Evolutionary conservation across 2,329 filamentous ascomycete genomes (phyloP), one percentile per base, ranked within the genome.

Genomic region (Pseudocercospora musae): DNA sequence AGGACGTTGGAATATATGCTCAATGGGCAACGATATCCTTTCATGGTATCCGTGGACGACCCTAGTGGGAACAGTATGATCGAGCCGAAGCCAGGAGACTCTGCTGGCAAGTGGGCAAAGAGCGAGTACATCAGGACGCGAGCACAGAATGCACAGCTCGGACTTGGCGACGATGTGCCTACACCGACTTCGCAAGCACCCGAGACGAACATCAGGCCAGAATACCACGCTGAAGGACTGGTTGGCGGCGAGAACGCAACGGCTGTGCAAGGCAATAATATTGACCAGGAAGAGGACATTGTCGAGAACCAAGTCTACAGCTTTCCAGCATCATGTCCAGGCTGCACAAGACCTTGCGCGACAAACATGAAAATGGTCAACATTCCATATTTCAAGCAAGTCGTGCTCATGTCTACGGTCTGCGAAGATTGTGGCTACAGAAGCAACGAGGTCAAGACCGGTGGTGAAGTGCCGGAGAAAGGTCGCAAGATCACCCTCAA

Each of bases 321-420:
- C 62, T 95, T 99, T 79, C 94, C 94, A 2, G 89, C 93, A 6
- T 90, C 87, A 62, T 99, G 95, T 77, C 95, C 95, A 0, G 94
- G 91, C 65, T 99, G 95, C 81, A 88, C 88, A 73, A 90, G 90
- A 77, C 80, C 87, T 4, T 97, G 93, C 78, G 87, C 87, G 3
- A 96, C 96, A 9, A 93, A 96, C 78, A 97, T 97, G 92, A 96
- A 97, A 82, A 96, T 96, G 89, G 92, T 98, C 61, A 92, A 96
- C 72, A 97, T 99, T 66, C 95, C 95, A 0, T 90, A 96, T 79
- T 99, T 99, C 81, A 96, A 97, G 79, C 91, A 98, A 74, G 95
- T 99, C 2, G 88, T 97, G 44, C 84, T 99, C 71, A 98, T 96
- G 91, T 93, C 89, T 70, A 98, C 94, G 1, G 88, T 92, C 27